Evolutionary conservation across 2,329 filamentous ascomycete species (phyloP).

Genomic region (Phialophora macrospora): DNA sequence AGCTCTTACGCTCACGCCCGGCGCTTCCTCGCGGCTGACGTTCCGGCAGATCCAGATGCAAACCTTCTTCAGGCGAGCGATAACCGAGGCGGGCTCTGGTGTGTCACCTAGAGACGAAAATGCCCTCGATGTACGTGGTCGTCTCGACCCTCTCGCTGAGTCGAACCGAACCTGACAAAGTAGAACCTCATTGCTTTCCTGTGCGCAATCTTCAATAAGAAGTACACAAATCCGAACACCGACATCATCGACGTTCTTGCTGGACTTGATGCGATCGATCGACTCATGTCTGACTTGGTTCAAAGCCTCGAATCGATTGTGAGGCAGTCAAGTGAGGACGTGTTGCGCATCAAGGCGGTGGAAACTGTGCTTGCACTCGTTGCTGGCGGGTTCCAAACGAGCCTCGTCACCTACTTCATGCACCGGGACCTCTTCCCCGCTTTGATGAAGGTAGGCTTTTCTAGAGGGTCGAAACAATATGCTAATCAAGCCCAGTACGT

Average conservation of each 20-base stretch:
- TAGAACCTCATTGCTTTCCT: slow-evolving; percentile 91
- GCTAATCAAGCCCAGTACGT: slow-evolving; percentile 35
- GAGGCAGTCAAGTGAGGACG: slow-evolving; percentile 72
- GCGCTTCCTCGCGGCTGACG: slow-evolving; percentile 31
- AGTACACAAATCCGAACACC: slow-evolving; percentile 91
- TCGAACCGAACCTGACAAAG: slow-evolving; percentile 48
- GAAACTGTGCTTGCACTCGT: slow-evolving; percentile 81
- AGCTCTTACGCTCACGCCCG: slow-evolving; percentile 13
- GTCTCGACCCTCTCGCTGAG: neutral
- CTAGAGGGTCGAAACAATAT: slow-evolving; percentile 1
- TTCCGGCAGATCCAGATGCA: slow-evolving; percentile 65
- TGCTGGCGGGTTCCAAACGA: slow-evolving; percentile 94
- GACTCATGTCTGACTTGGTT: slow-evolving; percentile 86
- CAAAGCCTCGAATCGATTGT: slow-evolving; percentile 81
- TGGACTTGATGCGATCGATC: slow-evolving; percentile 85
- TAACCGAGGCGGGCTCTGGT: slow-evolving; percentile 68
- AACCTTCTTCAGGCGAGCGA: slow-evolving; percentile 76
- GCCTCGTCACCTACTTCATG: slow-evolving; percentile 90
- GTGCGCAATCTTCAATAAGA: slow-evolving; percentile 79
- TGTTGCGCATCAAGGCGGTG: slow-evolving; percentile 78
- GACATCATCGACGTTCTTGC: slow-evolving; percentile 90
- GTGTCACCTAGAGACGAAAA: slow-evolving; percentile 70
- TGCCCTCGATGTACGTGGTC: slow-evolving; percentile 74
- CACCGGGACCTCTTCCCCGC: slow-evolving; percentile 92
- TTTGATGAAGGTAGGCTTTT: slow-evolving; percentile 77